Conservation (phyloP, 495 filamentous ascomycete species). For the Neurospora sp. region DNA sequence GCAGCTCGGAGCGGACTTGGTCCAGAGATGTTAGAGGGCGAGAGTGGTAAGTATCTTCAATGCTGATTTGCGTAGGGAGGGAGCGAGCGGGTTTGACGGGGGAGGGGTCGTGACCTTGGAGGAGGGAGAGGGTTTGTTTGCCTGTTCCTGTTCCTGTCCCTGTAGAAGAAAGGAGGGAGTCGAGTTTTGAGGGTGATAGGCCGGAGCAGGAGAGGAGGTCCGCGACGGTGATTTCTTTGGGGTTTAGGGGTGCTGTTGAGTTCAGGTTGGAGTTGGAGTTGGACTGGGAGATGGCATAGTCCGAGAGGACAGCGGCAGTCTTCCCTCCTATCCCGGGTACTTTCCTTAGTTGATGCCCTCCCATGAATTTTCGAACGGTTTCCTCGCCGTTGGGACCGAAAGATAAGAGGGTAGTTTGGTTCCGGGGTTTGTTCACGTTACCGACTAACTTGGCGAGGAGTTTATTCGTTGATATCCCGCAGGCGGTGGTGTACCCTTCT, state of each 20-base stretch:
- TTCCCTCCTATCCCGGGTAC: constrained; percentile 82
- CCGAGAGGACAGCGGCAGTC: constrained; percentile 58
- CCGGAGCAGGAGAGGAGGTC: constrained; percentile 41
- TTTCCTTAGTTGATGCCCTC: constrained; percentile 64
- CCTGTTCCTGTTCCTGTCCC: constrained; percentile 26
- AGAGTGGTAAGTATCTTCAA: constrained; percentile 71
- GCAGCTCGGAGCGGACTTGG: constrained; percentile 51
- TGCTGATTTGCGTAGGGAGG: constrained; percentile 81
- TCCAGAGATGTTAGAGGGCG: constrained; percentile 47
- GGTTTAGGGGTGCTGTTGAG: constrained; percentile 31
- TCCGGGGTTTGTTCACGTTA: constrained; percentile 73
- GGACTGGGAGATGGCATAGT: constrained; percentile 43
- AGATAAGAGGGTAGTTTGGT: constrained; percentile 66
- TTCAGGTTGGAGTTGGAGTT: constrained; percentile 15
- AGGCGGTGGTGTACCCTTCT: constrained; percentile 76
- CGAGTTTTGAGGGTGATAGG: constrained; percentile 36
- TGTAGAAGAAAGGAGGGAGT: constrained; percentile 34
- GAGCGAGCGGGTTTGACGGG: constrained; percentile 62
- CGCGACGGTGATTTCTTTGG: constrained; percentile 44
- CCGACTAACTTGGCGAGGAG: constrained; percentile 77
- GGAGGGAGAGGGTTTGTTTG: constrained; percentile 19
- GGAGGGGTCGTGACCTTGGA: constrained; percentile 53
- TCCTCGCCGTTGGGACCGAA: constrained; percentile 40
- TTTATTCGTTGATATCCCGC: constrained; percentile 83
- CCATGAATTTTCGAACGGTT: constrained; percentile 56